Percentiles rank a stretch among this genome's conserved stretches.
Conservation (phyloP, 441 rosid genomes). For the Gossypium gossypioides region DNA sequence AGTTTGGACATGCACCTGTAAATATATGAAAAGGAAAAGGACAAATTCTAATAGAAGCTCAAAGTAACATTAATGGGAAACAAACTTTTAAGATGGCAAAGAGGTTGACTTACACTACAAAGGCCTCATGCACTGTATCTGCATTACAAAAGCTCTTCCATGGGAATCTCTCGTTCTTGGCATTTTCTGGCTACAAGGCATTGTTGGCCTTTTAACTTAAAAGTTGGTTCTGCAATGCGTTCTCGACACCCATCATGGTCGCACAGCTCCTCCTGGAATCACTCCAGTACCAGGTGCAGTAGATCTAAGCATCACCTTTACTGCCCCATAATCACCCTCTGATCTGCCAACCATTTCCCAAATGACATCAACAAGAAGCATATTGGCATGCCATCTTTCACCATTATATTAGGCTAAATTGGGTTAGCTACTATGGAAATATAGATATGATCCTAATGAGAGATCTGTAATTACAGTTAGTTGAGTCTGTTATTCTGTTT, state of each 20-base stretch:
- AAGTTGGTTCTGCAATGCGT: conserved; percentile 71
- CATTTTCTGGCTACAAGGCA: conserved; percentile 74
- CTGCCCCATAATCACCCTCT: conserved; percentile 85
- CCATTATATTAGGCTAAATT: background rate
- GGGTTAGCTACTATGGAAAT: no score
- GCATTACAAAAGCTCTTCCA: conserved; percentile 54
- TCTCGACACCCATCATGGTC: conserved; percentile 90
- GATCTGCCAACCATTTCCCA: conserved; percentile 37
- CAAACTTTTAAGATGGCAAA: background rate
- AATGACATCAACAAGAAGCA: background rate
- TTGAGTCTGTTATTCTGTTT: no score
- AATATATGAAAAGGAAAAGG: background rate
- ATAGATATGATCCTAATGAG: background rate
- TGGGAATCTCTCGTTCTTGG: conserved; percentile 75
- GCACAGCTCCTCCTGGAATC: conserved; percentile 88
- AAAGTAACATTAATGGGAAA: no score
- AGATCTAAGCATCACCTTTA: conserved; percentile 91
- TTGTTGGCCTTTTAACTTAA: conserved; percentile 78
- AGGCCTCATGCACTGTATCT: conserved; percentile 18
- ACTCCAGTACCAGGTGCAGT: conserved; percentile 93
- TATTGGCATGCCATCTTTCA: background rate
- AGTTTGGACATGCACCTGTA: background rate
- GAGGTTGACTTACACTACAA: conserved; percentile 14
- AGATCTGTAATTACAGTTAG: background rate
- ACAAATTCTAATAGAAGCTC: no score